Base-by-base conservation (phyloP, 495 filamentous ascomycete genomes). In the Penicillium antarcticum region DNA sequence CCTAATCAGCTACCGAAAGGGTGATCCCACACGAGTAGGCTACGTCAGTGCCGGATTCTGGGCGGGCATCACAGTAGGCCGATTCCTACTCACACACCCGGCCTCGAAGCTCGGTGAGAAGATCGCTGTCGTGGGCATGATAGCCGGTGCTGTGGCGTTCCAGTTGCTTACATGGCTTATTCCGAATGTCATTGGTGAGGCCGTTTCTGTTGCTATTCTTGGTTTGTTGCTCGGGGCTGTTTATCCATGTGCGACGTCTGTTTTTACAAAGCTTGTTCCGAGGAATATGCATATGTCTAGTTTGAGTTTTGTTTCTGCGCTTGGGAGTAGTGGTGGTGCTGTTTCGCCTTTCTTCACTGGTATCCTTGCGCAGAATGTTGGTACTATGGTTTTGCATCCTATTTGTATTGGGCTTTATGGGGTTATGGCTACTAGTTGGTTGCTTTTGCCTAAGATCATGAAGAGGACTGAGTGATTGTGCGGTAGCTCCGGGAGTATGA, bases 31-130 rank as follows among this genome's bases (percentile, higher is more conserved):
- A 7, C 69, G 73, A 3, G 86, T 91, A 8, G 89, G 90, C 13
- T 92, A 91, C 62, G 88, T 92, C 3, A 91, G 87, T 17, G 75
- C 87, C 1, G 89, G 88, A 4, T 95, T 92, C 68, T 92, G 89
- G 89, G 87, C 66, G 8, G 88, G 88, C 38, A 87, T 95, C 50
- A 89, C 72, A 5, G 59, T 87, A 1, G 88, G 89, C 1, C 77
- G 89, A 2, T 85, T 92, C 62, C 51, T 82, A 2, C 75, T 94
- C 33, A 79, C 80, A 10, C 80, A 82, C 16, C 70, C 82, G 0
- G 85, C 87, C 0, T 76, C 81, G 48, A 72, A 70, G 7, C 53
- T 91, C 16, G 89, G 87, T 21, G 88, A 92, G 67, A 86, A 83
- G 57, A 43, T 58, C 1, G 83, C 85, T 60, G 86, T 92, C 13